Conservation (phyloP, 2,329 filamentous ascomycete species). For the Shiraia bambusicola region DNA sequence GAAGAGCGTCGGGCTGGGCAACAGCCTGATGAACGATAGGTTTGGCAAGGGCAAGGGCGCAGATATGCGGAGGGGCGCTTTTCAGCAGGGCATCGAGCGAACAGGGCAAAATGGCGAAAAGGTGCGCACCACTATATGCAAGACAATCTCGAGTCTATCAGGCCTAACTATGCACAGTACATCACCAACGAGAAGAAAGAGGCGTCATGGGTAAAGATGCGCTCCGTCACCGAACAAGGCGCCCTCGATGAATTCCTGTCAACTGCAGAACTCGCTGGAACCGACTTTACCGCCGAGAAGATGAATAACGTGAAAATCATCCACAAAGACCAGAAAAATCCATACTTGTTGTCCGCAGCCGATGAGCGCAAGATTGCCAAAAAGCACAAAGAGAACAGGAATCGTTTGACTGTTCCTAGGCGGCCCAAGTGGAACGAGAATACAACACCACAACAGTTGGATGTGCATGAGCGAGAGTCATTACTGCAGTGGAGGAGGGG, state of each 20-base stretch:
- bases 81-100: constrained; percentile 66
- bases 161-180: constrained; percentile 58
- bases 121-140: constrained; percentile 41
- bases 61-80: constrained; percentile 73
- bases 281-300: constrained; percentile 98
- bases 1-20: constrained; percentile 90
- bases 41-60: constrained; percentile 90
- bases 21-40: constrained; percentile 97
- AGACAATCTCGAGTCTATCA: constrained; percentile 9
- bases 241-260: constrained; percentile 95
- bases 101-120: constrained; percentile 75
- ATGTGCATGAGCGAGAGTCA: constrained; percentile 73
- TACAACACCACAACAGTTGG: constrained; percentile 82
- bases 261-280: constrained; percentile 94
- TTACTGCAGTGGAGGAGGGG: constrained; percentile 88
- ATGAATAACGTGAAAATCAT: constrained; percentile 99
- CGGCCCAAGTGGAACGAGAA: constrained; percentile 83
- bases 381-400: constrained; percentile 81
- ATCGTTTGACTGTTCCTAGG: constrained; percentile 81
- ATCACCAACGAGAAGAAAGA: constrained; percentile 88
- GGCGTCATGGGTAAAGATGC: constrained; percentile 98
- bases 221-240: constrained; percentile 94
- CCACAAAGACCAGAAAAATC: constrained; percentile 93
- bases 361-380: constrained; percentile 77
- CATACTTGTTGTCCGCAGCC: constrained; percentile 80